These are phyloP conservation scores for Saccharomycopsis babjevae DNA, from an alignment of 805 yeast species.

Conservation along the genomic window DNA sequence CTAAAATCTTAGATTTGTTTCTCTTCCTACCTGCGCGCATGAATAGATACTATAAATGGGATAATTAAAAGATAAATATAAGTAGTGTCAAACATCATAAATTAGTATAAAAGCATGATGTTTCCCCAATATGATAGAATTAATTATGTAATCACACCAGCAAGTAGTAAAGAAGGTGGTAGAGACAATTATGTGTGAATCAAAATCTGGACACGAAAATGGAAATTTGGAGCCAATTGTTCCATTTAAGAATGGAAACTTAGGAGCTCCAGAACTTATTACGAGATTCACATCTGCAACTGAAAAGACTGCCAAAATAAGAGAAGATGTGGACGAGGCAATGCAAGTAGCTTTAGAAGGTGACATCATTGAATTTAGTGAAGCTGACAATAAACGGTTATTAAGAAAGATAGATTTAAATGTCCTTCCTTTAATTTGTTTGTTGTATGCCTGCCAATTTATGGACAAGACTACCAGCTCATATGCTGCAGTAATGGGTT, in stretches of 20 bases:
- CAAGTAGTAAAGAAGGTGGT: too few relatives aligned
- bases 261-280: neutral
- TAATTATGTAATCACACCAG: too few relatives aligned
- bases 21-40: too few relatives aligned
- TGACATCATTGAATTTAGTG: conserved; percentile 11
- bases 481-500: conserved; percentile 39
- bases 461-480: conserved; percentile 36
- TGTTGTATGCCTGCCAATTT: conserved; percentile 29
- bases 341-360: neutral
- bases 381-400: conserved; percentile 25
- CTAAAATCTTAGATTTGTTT: too few relatives aligned
- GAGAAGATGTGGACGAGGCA: conserved; percentile 9
- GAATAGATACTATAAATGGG: too few relatives aligned
- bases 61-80: too few relatives aligned
- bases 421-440: conserved; percentile 29
- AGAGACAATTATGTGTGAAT: too few relatives aligned
- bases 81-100: too few relatives aligned
- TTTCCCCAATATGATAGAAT: too few relatives aligned
- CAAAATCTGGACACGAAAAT: too few relatives aligned
- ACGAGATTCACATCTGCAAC: conserved; percentile 22
- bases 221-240: neutral
- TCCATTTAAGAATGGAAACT: neutral
- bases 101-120: too few relatives aligned
- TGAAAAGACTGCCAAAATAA: conserved; percentile 22
- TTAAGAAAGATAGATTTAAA: conserved; percentile 31